phyloP scores from a whole-genome alignment of 2,329 filamentous ascomycete genomes.

The Penicillium fuscoglaucum region DNA sequence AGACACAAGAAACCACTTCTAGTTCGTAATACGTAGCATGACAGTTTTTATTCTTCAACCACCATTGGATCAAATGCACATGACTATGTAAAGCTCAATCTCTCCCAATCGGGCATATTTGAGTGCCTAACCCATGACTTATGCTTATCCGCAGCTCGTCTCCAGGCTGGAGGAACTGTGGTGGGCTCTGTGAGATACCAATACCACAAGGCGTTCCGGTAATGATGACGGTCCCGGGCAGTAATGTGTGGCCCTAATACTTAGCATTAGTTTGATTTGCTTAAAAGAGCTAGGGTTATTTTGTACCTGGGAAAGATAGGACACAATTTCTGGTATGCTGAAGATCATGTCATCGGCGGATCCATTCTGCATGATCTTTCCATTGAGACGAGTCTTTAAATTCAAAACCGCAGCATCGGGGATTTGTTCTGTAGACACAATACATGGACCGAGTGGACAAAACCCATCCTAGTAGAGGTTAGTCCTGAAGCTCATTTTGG shows the following conservation, averaged over 20 bases:
- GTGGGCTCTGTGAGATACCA: constrained; percentile 15
- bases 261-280: background rate
- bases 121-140: constrained; percentile 16
- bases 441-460: constrained; percentile 17
- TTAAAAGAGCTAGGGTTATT: background rate
- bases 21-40: background rate
- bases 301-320: constrained; percentile 17
- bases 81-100: background rate
- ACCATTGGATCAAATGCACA: background rate
- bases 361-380: constrained; percentile 17
- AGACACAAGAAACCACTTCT: background rate
- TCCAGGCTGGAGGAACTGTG: constrained; percentile 12
- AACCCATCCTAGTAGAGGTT: constrained; percentile 14
- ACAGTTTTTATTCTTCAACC: background rate
- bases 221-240: constrained; percentile 18
- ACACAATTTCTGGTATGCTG: constrained; percentile 17
- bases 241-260: constrained; percentile 12
- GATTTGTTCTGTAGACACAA: constrained; percentile 14
- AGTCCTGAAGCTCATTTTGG: background rate
- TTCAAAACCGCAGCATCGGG: constrained; percentile 7
- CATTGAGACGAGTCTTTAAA: constrained; percentile 14
- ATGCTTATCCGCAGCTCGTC: constrained; percentile 14
- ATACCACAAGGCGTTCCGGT: constrained; percentile 19
- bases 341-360: constrained; percentile 19
- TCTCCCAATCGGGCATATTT: constrained; percentile 13